These are phyloP conservation scores for Pelargonium hybrid DNA, from an alignment of 441 rosid species.

Conservation along the genomic window DNA sequence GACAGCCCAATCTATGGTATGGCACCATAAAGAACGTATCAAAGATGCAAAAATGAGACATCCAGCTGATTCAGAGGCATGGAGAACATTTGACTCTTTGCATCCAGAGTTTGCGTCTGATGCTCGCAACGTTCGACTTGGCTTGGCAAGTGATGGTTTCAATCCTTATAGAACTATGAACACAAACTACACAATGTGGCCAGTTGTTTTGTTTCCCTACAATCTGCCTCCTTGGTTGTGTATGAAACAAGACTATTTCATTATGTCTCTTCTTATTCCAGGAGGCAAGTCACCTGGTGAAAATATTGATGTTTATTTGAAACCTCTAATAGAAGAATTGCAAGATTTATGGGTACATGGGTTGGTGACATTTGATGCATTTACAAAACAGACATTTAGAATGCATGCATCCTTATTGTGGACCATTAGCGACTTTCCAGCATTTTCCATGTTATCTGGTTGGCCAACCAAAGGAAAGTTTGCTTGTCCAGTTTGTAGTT, in stretches of 20 bases:
- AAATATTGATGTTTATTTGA: neutral
- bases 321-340: conserved; percentile 13
- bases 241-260: neutral
- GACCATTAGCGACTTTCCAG: conserved; percentile 16
- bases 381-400: neutral
- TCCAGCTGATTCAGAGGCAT: neutral
- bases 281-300: neutral
- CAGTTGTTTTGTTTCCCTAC: neutral
- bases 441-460: conserved; percentile 3
- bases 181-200: neutral
- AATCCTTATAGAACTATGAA: conserved; percentile 4
- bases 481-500: conserved; percentile 1
- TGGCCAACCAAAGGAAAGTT: conserved; percentile 8
- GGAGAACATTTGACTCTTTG: conserved; percentile 8
- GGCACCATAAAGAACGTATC: neutral
- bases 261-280: conserved; percentile 5
- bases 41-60: neutral
- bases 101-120: neutral
- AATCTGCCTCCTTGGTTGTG: conserved; percentile 7
- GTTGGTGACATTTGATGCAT: neutral
- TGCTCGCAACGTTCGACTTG: conserved; percentile 8
- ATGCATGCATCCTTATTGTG: conserved; percentile 2
- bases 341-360: conserved; percentile 3
- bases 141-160: conserved; percentile 1
- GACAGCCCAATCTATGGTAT: neutral